These are phyloP conservation scores for Penicillium fimorum DNA, from an alignment of 495 filamentous ascomycete species.

Conservation along the genomic window DNA sequence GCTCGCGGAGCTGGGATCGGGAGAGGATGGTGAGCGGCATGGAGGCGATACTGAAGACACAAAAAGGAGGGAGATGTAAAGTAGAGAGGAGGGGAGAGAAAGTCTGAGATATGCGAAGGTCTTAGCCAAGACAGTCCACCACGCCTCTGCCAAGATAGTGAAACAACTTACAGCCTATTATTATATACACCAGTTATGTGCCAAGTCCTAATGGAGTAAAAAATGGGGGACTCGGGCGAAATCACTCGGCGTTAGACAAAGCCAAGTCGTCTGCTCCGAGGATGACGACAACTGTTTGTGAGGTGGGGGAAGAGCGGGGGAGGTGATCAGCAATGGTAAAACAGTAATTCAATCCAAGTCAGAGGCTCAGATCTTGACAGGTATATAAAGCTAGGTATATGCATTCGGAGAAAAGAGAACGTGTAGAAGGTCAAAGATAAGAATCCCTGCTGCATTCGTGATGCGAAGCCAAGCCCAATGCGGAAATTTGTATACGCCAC, in stretches of 20 bases:
- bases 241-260: slow-evolving; percentile 2
- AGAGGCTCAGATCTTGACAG: neutral
- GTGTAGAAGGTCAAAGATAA: neutral
- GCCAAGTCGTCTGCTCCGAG: slow-evolving; percentile 1
- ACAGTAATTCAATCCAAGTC: neutral
- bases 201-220: neutral
- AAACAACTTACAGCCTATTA: neutral
- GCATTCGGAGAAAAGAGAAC: neutral
- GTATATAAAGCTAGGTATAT: too few relatives aligned
- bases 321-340: slow-evolving; percentile 1
- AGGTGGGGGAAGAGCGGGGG: slow-evolving; percentile 12
- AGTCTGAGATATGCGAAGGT: slow-evolving; percentile 7
- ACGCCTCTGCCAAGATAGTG: slow-evolving; percentile 11
- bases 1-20: slow-evolving; percentile 61
- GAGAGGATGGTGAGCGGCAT: slow-evolving; percentile 81
- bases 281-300: slow-evolving; percentile 6
- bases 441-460: slow-evolving; percentile 8
- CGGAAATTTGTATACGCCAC: slow-evolving; percentile 9
- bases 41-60: neutral
- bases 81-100: neutral
- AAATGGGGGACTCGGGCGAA: neutral
- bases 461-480: slow-evolving; percentile 6
- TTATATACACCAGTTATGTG: slow-evolving; percentile 1
- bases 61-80: neutral
- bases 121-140: slow-evolving; percentile 8